Evolutionary conservation across 257 asterid genomes (phyloP).

Genomic region (Przewalskia tangutica): DNA sequence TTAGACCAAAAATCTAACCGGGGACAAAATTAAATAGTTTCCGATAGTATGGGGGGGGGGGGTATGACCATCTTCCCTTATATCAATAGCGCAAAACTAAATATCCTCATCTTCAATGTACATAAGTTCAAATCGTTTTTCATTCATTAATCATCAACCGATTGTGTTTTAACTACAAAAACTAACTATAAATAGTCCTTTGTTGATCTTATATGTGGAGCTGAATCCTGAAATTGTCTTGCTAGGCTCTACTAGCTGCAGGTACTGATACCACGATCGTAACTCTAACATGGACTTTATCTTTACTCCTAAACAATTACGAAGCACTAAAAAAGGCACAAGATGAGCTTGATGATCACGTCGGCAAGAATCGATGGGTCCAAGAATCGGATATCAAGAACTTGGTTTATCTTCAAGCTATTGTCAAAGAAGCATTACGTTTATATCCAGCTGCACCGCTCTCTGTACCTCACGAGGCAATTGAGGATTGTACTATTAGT

Average conservation of each 20-base stretch:
- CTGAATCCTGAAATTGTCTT: too few species aligned
- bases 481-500: constrained; percentile 25
- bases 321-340: constrained; percentile 20
- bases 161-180: too few species aligned
- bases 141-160: not conserved
- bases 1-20: too few species aligned
- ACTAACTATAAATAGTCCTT: too few species aligned
- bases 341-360: constrained; percentile 29
- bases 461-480: constrained; percentile 9
- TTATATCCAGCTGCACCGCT: constrained; percentile 28
- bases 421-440: constrained; percentile 41
- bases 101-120: too few species aligned
- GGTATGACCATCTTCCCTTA: too few species aligned
- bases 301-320: constrained; percentile 22
- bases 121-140: too few species aligned
- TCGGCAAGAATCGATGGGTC: constrained; percentile 27
- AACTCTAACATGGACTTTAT: constrained; percentile 32
- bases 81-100: too few species aligned
- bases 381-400: constrained; percentile 28
- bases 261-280: constrained; percentile 24
- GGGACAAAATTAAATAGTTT: too few species aligned
- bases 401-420: constrained; percentile 34
- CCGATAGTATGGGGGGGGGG: too few species aligned
- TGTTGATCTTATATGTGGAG: too few species aligned
- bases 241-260: constrained; percentile 10